Percentiles rank a stretch among this genome's conserved stretches.
phyloP scores from a whole-genome alignment of 164 flowering plant species.

The Vitis riparia region DNA sequence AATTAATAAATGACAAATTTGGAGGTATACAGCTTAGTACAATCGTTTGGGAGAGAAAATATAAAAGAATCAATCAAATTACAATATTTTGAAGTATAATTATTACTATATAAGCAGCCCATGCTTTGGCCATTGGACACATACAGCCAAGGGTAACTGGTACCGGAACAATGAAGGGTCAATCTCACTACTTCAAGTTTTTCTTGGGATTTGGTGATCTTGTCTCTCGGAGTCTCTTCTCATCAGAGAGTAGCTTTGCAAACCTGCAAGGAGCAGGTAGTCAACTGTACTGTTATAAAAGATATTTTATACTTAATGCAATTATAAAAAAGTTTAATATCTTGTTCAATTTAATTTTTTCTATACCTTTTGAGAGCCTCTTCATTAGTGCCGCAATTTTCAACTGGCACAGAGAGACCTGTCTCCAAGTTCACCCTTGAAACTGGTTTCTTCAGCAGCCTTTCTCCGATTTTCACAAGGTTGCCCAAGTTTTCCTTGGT shows the following conservation, averaged over 20 bases:
- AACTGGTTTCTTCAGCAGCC: slow-evolving; percentile 30
- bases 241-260: slow-evolving; percentile 32
- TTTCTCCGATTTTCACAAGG: slow-evolving; percentile 31
- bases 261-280: slow-evolving; percentile 21
- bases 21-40: too few relatives aligned
- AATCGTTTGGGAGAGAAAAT: too few relatives aligned
- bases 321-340: too few relatives aligned
- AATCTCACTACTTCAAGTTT: not conserved
- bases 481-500: slow-evolving; percentile 28
- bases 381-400: slow-evolving; percentile 16
- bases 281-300: too few relatives aligned
- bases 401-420: slow-evolving; percentile 10
- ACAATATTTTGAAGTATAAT: too few relatives aligned
- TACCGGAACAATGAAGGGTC: too few relatives aligned
- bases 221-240: slow-evolving; percentile 26
- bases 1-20: too few relatives aligned
- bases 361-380: slow-evolving; percentile 20
- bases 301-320: too few relatives aligned
- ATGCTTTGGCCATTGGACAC: not conserved
- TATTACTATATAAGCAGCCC: too few relatives aligned
- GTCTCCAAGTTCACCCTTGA: slow-evolving; percentile 26
- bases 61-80: too few relatives aligned
- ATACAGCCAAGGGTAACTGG: too few relatives aligned
- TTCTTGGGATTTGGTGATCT: slow-evolving; percentile 24
- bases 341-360: not conserved